Percentiles rank a stretch among this genome's conserved stretches.
These are phyloP conservation scores for Mollisia scopiformis DNA, from an alignment of 2,329 filamentous ascomycete species.

Conservation along the genomic window DNA sequence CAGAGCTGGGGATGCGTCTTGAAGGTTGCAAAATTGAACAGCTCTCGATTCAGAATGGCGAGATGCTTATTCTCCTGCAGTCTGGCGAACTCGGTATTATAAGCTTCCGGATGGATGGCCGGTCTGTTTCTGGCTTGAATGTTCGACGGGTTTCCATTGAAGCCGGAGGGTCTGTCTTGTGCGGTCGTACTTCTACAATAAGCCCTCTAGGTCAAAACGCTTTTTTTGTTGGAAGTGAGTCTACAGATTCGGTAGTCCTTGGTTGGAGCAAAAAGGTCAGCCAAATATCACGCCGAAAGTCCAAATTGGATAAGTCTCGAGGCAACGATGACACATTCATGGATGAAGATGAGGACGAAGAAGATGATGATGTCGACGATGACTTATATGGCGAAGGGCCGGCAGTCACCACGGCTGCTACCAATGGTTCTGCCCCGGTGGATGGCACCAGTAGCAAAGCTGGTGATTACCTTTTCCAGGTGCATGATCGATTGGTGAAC, in stretches of 20 bases:
- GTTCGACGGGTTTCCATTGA: constrained; percentile 67
- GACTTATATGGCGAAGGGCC: constrained; percentile 66
- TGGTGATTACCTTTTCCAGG: constrained; percentile 71
- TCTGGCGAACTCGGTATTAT: constrained; percentile 76
- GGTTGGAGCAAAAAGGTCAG: constrained; percentile 74
- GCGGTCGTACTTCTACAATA: constrained; percentile 68
- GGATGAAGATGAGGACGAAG: constrained; percentile 52
- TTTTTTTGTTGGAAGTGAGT: constrained; percentile 86
- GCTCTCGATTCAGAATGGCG: constrained; percentile 75
- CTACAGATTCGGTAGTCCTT: constrained; percentile 78
- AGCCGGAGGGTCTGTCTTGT: constrained; percentile 64
- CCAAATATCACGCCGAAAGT: constrained; percentile 64
- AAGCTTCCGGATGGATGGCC: constrained; percentile 84
- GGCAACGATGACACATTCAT: constrained; percentile 60
- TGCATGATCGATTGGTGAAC: constrained; percentile 78
- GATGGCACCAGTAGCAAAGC: constrained; percentile 47
- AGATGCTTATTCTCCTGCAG: constrained; percentile 80
- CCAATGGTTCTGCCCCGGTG: constrained; percentile 41
- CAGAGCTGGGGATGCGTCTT: constrained; percentile 75
- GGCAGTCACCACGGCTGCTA: constrained; percentile 38
- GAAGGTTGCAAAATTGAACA: constrained; percentile 81
- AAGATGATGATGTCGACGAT: constrained; percentile 53
- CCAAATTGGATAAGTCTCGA: constrained; percentile 53
- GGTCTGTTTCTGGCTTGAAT: constrained; percentile 86
- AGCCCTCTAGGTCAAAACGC: constrained; percentile 67